Percentiles rank a stretch among this genome's conserved stretches.
Evolutionary conservation across 1,284 basidiomycete species (phyloP).

Genomic region (Melampsora larici-populina): DNA sequence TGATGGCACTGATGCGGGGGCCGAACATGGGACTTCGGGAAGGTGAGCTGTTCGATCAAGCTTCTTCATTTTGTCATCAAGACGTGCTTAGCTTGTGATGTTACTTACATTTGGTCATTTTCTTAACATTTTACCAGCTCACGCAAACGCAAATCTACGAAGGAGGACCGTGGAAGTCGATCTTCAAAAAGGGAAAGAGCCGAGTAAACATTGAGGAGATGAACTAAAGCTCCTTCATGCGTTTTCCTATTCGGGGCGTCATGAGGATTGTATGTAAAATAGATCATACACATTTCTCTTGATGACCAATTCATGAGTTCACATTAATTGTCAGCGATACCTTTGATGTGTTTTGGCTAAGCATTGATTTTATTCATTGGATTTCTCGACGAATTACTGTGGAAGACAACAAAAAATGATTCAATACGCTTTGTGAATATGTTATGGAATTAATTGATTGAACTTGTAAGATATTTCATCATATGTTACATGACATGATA

Average conservation of each 20-base stretch:
- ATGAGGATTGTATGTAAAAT: not conserved
- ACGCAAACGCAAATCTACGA: slow-evolving; percentile 34
- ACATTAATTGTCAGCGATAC: too few relatives aligned
- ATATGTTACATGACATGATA: too few relatives aligned
- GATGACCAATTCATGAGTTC: not conserved
- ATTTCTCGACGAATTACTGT: too few relatives aligned
- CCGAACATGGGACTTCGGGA: slow-evolving; percentile 18
- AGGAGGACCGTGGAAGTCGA: slow-evolving; percentile 37
- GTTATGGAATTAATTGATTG: too few relatives aligned
- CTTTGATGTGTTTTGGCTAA: too few relatives aligned
- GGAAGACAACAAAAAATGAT: too few relatives aligned
- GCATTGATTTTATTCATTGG: too few relatives aligned
- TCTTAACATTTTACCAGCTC: slow-evolving; percentile 7
- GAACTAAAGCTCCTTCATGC: too few relatives aligned
- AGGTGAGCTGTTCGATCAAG: slow-evolving; percentile 7
- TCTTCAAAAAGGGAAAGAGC: slow-evolving; percentile 38
- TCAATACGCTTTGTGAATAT: too few relatives aligned
- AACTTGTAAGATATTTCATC: too few relatives aligned
- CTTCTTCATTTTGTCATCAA: not conserved
- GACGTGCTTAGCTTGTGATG: not conserved
- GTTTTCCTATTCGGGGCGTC: not conserved
- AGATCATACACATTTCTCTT: slow-evolving; percentile 5
- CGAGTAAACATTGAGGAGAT: slow-evolving; percentile 7
- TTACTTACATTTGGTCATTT: not conserved
- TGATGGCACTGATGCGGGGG: slow-evolving; percentile 24